Conservation (phyloP, 2,329 filamentous ascomycete genomes). For the Cladobotryum mycophilum region DNA sequence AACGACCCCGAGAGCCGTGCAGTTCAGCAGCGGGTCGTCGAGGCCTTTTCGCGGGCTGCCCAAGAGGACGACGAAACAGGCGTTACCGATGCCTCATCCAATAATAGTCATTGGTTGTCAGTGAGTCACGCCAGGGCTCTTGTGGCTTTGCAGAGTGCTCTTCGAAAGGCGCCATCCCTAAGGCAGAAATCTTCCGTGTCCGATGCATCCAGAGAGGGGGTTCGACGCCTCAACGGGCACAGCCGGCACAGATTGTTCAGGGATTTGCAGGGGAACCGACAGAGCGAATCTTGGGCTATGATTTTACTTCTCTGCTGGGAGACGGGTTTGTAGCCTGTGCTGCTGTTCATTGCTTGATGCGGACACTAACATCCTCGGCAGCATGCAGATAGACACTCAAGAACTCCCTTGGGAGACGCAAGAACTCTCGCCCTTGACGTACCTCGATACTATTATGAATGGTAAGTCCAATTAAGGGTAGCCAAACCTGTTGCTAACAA, state of each 20-base stretch:
- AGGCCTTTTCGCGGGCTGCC: conserved; percentile 6
- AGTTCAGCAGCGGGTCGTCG: conserved; percentile 5
- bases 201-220: too few relatives aligned
- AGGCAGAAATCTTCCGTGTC: not conserved
- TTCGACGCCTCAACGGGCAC: too few relatives aligned
- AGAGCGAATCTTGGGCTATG: too few relatives aligned
- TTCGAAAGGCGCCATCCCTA: not conserved
- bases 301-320: too few relatives aligned
- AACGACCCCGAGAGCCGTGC: conserved; percentile 5
- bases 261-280: too few relatives aligned
- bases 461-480: not conserved
- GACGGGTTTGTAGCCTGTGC: not conserved
- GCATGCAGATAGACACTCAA: not conserved
- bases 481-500: too few relatives aligned
- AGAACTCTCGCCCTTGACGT: conserved; percentile 3
- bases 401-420: conserved; percentile 3
- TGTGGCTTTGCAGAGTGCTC: conserved; percentile 6
- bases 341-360: not conserved
- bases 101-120: conserved; percentile 5
- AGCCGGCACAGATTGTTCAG: too few relatives aligned
- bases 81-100: conserved; percentile 1
- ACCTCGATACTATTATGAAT: conserved; percentile 9
- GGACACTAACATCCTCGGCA: not conserved
- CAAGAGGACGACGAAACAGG: conserved; percentile 6
- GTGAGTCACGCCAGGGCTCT: conserved; percentile 3